These are phyloP conservation scores for Morella rubra DNA, from an alignment of 306 rosid species.

Conservation along the genomic window DNA sequence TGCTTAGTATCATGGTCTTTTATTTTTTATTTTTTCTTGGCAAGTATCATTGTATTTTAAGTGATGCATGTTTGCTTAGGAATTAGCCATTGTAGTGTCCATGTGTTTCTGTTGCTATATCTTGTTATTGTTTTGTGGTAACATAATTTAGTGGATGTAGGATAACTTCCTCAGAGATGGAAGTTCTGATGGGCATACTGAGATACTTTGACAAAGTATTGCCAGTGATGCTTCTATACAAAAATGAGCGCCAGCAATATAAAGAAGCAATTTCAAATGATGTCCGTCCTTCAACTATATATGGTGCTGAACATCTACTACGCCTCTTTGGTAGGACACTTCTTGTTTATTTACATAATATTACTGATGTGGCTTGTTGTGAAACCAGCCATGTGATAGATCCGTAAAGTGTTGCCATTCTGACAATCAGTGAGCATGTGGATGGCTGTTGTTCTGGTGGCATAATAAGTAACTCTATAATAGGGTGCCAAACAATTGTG, in stretches of 20 bases:
- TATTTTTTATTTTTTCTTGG: no score
- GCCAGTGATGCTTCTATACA: slow-evolving; percentile 73
- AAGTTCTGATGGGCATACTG: slow-evolving; percentile 64
- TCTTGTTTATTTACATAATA: slow-evolving; percentile 2
- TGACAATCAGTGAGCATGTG: no score
- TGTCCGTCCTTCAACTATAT: slow-evolving; percentile 61
- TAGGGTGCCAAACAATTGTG: no score
- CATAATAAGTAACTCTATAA: no score
- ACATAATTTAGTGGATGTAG: slow-evolving; percentile 39
- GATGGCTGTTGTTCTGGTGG: no score
- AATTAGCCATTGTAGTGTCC: slow-evolving; percentile 7
- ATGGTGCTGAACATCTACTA: slow-evolving; percentile 91
- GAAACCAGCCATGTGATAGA: neutral
- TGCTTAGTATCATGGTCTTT: neutral
- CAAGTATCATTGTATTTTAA: neutral
- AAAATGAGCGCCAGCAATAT: slow-evolving; percentile 73
- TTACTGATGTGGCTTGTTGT: neutral
- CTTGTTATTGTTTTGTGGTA: slow-evolving; percentile 2
- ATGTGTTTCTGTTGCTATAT: slow-evolving; percentile 11
- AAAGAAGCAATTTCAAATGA: slow-evolving; percentile 52
- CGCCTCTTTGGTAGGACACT: slow-evolving; percentile 75
- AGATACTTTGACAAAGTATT: slow-evolving; percentile 85
- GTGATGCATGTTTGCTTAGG: slow-evolving; percentile 8
- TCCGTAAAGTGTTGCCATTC: neutral
- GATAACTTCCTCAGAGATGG: slow-evolving; percentile 54